phyloP scores from a whole-genome alignment of 1,139 yeast species.

The Kodamaea suecica region DNA sequence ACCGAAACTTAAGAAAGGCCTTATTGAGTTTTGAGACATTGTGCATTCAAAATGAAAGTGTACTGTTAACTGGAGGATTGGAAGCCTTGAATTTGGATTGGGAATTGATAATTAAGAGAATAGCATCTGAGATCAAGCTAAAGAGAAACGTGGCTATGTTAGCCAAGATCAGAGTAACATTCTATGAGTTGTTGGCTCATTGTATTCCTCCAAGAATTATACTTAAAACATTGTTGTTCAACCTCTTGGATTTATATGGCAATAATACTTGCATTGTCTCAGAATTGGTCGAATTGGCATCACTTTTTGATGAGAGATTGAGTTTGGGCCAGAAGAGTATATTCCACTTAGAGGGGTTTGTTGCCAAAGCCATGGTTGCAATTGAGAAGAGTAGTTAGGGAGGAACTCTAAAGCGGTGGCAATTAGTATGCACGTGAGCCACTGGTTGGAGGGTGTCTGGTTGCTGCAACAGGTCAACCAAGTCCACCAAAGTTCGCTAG shows the following conservation, averaged over 20 bases:
- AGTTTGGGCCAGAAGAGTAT: constrained; percentile 85
- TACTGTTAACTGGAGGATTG: constrained; percentile 41
- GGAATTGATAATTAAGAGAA: constrained; percentile 69
- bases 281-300: constrained; percentile 62
- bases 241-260: constrained; percentile 45
- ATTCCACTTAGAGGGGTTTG: constrained; percentile 91
- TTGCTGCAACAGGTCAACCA: no score
- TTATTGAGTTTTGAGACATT: constrained; percentile 81
- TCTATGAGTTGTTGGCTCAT: constrained; percentile 86
- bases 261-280: constrained; percentile 33
- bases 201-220: constrained; percentile 87
- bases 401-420: not conserved
- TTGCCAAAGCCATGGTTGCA: constrained; percentile 79
- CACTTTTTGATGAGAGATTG: constrained; percentile 82
- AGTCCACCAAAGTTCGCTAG: no score
- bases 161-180: constrained; percentile 66
- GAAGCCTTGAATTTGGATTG: constrained; percentile 66
- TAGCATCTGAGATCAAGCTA: constrained; percentile 58
- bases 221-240: constrained; percentile 63
- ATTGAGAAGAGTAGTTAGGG: constrained; percentile 13
- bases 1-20: constrained; percentile 75
- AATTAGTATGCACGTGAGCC: no score
- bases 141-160: constrained; percentile 71
- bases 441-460: no score
- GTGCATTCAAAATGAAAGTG: constrained; percentile 65